phyloP scores from a whole-genome alignment of 1,139 yeast species.

The Candida labiduridarum region DNA sequence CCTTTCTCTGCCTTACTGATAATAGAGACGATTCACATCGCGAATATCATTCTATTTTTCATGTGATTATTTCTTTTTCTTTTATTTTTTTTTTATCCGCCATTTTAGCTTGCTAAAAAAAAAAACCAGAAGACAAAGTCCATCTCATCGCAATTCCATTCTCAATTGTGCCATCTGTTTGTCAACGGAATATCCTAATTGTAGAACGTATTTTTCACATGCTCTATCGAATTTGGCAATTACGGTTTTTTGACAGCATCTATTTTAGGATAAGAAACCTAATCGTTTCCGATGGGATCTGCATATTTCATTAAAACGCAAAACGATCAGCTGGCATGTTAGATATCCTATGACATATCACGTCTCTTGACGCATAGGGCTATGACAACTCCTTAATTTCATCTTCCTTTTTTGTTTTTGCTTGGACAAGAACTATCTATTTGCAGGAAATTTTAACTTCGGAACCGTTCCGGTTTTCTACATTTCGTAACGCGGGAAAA shows the following conservation, averaged over 20 bases:
- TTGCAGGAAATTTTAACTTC: not conserved
- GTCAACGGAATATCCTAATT: no score
- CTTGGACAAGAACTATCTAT: not conserved
- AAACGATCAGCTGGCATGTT: not conserved
- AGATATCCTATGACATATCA: not conserved
- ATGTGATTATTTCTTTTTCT: no score
- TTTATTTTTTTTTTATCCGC: no score
- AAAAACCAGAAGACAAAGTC: not conserved
- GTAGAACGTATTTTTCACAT: not conserved
- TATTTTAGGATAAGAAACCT: not conserved
- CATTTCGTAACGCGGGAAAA: not conserved
- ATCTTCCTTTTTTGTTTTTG: not conserved
- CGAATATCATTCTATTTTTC: no score
- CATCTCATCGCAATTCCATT: not conserved
- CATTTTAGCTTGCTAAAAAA: no score
- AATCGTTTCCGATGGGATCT: not conserved
- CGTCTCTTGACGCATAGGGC: not conserved
- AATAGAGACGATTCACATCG: no score
- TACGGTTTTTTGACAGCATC: not conserved
- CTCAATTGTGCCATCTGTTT: not conserved
- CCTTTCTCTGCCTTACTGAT: no score
- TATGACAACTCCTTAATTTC: not conserved
- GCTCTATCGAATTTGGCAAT: not conserved
- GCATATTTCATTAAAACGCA: not conserved
- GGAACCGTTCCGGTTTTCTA: not conserved